Conservation (phyloP, 2,329 filamentous ascomycete genomes). For the Tolypocladium sp. region DNA sequence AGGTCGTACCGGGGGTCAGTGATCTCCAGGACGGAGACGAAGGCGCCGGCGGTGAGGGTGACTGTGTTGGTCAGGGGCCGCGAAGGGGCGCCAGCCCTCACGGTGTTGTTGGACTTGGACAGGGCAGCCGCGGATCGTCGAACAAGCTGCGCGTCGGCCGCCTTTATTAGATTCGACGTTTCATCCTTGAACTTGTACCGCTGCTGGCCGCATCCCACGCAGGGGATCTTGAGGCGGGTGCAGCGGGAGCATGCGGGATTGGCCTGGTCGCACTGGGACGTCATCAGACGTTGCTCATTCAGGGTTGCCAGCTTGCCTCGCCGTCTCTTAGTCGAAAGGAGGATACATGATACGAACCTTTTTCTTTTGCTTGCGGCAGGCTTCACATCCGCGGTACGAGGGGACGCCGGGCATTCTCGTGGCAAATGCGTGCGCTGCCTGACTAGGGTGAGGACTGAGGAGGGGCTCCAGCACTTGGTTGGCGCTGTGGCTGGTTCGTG, state of each 20-base stretch:
- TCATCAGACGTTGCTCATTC: no score
- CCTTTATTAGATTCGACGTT: slow-evolving; percentile 3
- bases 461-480: neutral
- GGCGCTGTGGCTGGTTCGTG: no score
- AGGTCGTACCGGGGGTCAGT: slow-evolving; percentile 37
- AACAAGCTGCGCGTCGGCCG: neutral
- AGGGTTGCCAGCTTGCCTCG: neutral
- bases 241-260: slow-evolving; percentile 36
- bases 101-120: neutral
- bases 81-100: neutral
- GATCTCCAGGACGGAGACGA: slow-evolving; percentile 23
- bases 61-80: slow-evolving; percentile 20
- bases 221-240: slow-evolving; percentile 30
- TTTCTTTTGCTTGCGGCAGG: slow-evolving; percentile 43
- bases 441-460: neutral
- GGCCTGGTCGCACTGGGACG: slow-evolving; percentile 33
- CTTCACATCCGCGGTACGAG: slow-evolving; percentile 39
- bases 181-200: slow-evolving; percentile 40
- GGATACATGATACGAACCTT: slow-evolving; percentile 26
- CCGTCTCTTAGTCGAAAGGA: neutral
- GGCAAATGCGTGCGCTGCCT: neutral
- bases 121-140: slow-evolving; percentile 1
- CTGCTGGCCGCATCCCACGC: slow-evolving; percentile 34
- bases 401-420: slow-evolving; percentile 40
- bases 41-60: slow-evolving; percentile 11